Conservation (phyloP, 1,284 basidiomycete species). For the Chondrostereum purpureum region DNA sequence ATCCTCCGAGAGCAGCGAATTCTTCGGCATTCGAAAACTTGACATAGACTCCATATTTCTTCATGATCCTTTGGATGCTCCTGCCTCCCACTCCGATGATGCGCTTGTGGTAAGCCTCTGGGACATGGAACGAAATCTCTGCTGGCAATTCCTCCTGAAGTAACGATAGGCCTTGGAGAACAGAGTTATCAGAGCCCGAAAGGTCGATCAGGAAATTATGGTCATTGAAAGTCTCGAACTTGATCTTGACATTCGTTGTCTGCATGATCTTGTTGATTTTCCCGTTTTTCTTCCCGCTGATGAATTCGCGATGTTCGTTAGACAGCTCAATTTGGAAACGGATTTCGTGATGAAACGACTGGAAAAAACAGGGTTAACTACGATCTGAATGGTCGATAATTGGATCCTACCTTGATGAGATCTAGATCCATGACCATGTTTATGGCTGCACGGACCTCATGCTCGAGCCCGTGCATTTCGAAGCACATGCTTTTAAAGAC, state of each 20-base stretch:
- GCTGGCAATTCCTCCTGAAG: slow-evolving; percentile 96
- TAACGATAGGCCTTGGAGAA: slow-evolving; percentile 83
- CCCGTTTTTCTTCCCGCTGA: slow-evolving; percentile 96
- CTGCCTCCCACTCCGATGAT: slow-evolving; percentile 98
- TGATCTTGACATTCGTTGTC: slow-evolving; percentile 93
- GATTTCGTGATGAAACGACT: slow-evolving; percentile 95
- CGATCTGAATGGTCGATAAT: neutral
- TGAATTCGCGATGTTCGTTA: slow-evolving; percentile 97
- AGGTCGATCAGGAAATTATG: slow-evolving; percentile 98
- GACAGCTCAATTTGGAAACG: slow-evolving; percentile 98
- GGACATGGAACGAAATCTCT: slow-evolving; percentile 99
- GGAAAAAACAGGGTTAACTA: slow-evolving; percentile 1
- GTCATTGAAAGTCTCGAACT: slow-evolving; percentile 98
- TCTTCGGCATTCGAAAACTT: slow-evolving; percentile 99
- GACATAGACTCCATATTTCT: slow-evolving; percentile 98
- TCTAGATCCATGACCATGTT: slow-evolving; percentile 87
- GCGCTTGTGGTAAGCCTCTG: slow-evolving; percentile 97
- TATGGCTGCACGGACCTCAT: slow-evolving; percentile 85
- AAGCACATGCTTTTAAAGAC: slow-evolving; percentile 98
- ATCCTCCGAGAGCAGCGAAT: slow-evolving; percentile 90
- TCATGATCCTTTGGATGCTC: slow-evolving; percentile 99
- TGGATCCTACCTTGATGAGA: slow-evolving; percentile 69
- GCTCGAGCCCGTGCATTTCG: slow-evolving; percentile 94
- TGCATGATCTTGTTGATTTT: slow-evolving; percentile 99
- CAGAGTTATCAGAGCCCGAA: slow-evolving; percentile 74